Conservation (phyloP, 805 yeast genomes). For the Pichia nakasei region DNA sequence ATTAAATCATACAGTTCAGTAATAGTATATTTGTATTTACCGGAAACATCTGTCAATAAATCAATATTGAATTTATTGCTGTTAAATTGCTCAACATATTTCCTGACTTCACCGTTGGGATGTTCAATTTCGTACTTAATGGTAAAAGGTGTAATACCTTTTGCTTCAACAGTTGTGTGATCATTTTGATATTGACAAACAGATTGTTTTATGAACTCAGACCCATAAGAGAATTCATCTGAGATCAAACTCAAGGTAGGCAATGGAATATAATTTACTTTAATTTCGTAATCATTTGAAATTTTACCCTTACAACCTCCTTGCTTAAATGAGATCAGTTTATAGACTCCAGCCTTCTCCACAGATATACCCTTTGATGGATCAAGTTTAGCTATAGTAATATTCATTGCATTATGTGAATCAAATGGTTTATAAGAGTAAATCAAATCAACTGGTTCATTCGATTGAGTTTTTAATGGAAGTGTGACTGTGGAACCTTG, state of each 20-base stretch:
- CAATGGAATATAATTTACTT: slow-evolving; percentile 23
- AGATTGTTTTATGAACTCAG: slow-evolving; percentile 9
- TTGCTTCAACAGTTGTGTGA: slow-evolving; percentile 31
- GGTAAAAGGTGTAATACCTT: slow-evolving; percentile 59
- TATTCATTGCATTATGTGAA: slow-evolving; percentile 10
- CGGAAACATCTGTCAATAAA: slow-evolving; percentile 38
- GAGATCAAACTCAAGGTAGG: slow-evolving; percentile 17
- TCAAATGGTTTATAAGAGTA: slow-evolving; percentile 24
- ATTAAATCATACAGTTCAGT: slow-evolving; percentile 56
- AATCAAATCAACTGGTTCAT: slow-evolving; percentile 23
- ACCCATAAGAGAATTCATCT: background rate
- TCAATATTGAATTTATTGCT: slow-evolving; percentile 30
- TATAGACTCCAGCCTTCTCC: slow-evolving; percentile 35
- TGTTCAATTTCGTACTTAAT: slow-evolving; percentile 53
- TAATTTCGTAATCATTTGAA: slow-evolving; percentile 13
- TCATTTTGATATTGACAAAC: slow-evolving; percentile 22
- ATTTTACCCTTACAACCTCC: slow-evolving; percentile 39
- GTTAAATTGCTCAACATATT: slow-evolving; percentile 36
- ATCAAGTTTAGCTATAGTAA: slow-evolving; percentile 11
- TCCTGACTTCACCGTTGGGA: slow-evolving; percentile 45
- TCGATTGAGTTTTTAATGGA: slow-evolving; percentile 39
- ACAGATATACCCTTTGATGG: slow-evolving; percentile 25
- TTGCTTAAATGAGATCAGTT: slow-evolving; percentile 30
- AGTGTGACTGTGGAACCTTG: slow-evolving; percentile 53
- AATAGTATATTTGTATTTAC: slow-evolving; percentile 54